Evolutionary conservation across 2,329 filamentous ascomycete genomes (phyloP).

Genomic region (Tolypocladium tundrense): DNA sequence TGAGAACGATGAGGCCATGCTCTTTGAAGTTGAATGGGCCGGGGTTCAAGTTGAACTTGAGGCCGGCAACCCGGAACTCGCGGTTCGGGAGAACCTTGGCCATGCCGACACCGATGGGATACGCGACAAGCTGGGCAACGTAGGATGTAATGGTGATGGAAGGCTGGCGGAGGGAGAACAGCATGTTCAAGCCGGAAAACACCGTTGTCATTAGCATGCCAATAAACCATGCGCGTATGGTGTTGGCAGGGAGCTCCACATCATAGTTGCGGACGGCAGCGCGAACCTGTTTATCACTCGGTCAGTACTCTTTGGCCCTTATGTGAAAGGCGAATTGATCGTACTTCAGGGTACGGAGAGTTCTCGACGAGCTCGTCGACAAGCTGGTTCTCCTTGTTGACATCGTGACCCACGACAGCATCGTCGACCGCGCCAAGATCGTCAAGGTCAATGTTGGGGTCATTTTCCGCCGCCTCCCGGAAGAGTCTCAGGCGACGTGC

Average conservation of each 20-base stretch:
- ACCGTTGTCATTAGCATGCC: slow-evolving; percentile 34
- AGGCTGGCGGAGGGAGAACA: slow-evolving; percentile 25
- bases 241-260: slow-evolving; percentile 20
- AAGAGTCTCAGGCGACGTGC: not conserved
- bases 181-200: slow-evolving; percentile 32
- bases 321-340: not conserved
- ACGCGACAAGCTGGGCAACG: slow-evolving; percentile 29
- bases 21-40: slow-evolving; percentile 43
- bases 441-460: not conserved
- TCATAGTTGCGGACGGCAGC: slow-evolving; percentile 30
- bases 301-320: not conserved
- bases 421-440: not conserved
- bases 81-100: slow-evolving; percentile 29
- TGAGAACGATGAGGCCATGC: slow-evolving; percentile 41
- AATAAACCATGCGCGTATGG: slow-evolving; percentile 33
- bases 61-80: slow-evolving; percentile 29
- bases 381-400: not conserved
- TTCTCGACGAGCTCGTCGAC: not conserved
- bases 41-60: slow-evolving; percentile 34
- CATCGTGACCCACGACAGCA: not conserved
- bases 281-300: slow-evolving; percentile 8
- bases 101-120: slow-evolving; percentile 32
- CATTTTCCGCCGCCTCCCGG: not conserved
- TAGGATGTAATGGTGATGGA: slow-evolving; percentile 26
- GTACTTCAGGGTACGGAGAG: not conserved